Base-by-base conservation (phyloP, 108 stramenopile species). In the Stephanodiscus triporus region DNA sequence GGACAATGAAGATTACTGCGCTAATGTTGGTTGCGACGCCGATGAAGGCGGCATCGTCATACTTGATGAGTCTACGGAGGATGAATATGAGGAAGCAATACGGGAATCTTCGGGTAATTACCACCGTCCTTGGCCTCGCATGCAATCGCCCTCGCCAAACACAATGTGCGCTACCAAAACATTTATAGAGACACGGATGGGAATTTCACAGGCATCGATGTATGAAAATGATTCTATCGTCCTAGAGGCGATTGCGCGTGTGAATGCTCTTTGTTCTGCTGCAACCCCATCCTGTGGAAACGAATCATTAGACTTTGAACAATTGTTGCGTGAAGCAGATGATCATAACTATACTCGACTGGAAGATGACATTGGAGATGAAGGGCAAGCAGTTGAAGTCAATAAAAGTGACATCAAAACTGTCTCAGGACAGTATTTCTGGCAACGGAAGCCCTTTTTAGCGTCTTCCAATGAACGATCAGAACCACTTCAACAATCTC, bases 291-390 rank as follows among this genome's bases (percentile, higher is more conserved):
- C 27, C 29, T 19, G 24, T 34, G 38, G 42, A 42, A 47, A 58
- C 9, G 69, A 42, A 27, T 72, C 61, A 9, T 14, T 75, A 20
- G 73, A 63, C 23, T 85, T 87, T 34, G 82, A 84, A 26, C 59
- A 82, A 68, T 50, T 84, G 16, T 63, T 87, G 86, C 61, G 66
- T 61, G 81, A 74, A 60, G 86, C 86, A n/a, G 82, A 81, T 61
- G 65, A 84, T 45, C 38, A 32, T 10, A 30, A 30, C 20, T 27
- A 22, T 23, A 36, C 27, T 34, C 30, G n/a, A 19, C 10, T 38
- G 54, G 36, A 38, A 38, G 50, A 43, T 17, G 63, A 74, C 36
- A 42, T 2, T 6, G 54, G 56, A 30, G 36, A 27, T 19, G 58
- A 30, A 59, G 34, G 37, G 4, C 40, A 32, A 6, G 22, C 19